phyloP scores from a whole-genome alignment of 1,284 basidiomycete species.

The Tilletia indica region DNA sequence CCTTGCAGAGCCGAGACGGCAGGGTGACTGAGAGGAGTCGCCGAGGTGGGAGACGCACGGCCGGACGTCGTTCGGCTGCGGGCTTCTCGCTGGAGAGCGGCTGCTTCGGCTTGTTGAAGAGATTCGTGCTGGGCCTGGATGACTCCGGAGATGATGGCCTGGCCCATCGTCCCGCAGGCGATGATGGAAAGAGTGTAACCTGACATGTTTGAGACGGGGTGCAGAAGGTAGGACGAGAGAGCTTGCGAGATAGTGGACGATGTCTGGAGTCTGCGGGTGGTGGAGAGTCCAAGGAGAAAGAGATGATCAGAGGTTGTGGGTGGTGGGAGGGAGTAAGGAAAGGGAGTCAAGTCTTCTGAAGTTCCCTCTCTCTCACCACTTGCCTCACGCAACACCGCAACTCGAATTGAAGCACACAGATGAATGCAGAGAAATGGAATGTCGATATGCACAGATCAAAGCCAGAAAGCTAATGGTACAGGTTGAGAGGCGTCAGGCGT shows the following conservation, averaged over 20 bases:
- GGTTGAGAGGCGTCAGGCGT: no score
- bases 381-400: no score
- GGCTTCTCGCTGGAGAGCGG: conserved; percentile 12
- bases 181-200: conserved; percentile 50
- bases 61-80: conserved; percentile 8
- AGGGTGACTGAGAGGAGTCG: conserved; percentile 28
- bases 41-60: neutral
- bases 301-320: no score
- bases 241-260: no score
- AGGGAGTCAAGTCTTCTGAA: no score
- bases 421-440: no score
- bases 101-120: conserved; percentile 19
- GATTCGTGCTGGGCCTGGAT: conserved; percentile 58
- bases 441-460: no score
- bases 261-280: no score
- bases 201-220: conserved; percentile 22
- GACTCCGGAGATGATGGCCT: conserved; percentile 89
- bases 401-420: no score
- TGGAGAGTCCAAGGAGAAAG: no score
- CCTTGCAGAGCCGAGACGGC: conserved; percentile 11
- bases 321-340: neutral
- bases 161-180: conserved; percentile 92
- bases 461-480: no score
- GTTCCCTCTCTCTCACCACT: no score
- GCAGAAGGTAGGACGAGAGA: neutral